These are phyloP conservation scores for Rhexocercosporidium sp. DNA, from an alignment of 2,329 filamentous ascomycete genomes.

Conservation along the genomic window DNA sequence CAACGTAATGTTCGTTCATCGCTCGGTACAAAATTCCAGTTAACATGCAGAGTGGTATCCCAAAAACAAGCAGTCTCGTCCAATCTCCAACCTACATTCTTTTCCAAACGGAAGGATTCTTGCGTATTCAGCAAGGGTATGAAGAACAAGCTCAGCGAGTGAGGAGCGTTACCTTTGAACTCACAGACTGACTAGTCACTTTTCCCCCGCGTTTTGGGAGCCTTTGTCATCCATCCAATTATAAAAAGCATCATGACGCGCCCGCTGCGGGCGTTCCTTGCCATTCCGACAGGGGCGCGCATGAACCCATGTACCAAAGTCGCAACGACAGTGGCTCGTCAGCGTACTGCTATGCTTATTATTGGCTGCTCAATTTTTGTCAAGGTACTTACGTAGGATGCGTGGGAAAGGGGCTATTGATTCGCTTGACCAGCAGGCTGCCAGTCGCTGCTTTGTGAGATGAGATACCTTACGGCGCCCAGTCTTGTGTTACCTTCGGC, in stretches of 20 bases:
- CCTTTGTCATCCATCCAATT: neutral
- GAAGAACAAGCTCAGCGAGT: neutral
- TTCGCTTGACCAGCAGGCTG: conserved; percentile 4
- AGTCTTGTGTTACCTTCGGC: conserved; percentile 12
- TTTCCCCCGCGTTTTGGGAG: conserved; percentile 13
- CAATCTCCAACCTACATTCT: neutral
- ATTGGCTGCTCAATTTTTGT: conserved; percentile 10
- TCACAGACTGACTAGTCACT: neutral
- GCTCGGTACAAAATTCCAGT: neutral
- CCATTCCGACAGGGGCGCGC: neutral
- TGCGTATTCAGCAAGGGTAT: neutral
- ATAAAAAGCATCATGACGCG: conserved; percentile 10
- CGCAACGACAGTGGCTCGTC: conserved; percentile 3
- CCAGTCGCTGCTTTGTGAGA: conserved; percentile 18
- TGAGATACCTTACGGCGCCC: neutral
- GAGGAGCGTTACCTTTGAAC: neutral
- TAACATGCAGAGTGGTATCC: neutral
- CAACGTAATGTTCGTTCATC: neutral
- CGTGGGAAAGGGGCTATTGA: conserved; percentile 2
- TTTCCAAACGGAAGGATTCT: conserved; percentile 8
- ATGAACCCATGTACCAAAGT: conserved; percentile 10
- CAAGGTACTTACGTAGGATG: too few relatives aligned
- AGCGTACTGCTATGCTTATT: neutral
- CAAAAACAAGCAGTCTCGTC: neutral
- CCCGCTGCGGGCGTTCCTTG: neutral